A percentile compares a stretch with the other conserved stretches of the same genome.
These are phyloP conservation scores for Euphorbia pulcherrima DNA, from an alignment of 345 rosid species.

Conservation along the genomic window DNA sequence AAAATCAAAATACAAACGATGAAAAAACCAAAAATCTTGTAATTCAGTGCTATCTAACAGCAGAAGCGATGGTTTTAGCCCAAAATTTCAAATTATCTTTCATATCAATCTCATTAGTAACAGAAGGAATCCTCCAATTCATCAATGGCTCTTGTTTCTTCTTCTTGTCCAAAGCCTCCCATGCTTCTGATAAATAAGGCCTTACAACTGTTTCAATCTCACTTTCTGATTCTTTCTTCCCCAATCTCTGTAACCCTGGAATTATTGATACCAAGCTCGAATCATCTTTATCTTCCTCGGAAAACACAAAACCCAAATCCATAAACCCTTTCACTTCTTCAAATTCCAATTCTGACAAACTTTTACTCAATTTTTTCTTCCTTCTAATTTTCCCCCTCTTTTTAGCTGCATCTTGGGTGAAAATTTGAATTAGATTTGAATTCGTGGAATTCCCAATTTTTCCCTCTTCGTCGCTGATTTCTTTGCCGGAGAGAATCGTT, in stretches of 20 bases:
- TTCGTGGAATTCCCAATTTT: background rate
- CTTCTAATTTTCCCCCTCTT: conserved; percentile 10
- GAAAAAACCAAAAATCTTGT: background rate
- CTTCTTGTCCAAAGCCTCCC: conserved; percentile 47
- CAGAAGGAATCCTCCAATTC: conserved; percentile 57
- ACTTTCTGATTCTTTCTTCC: conserved; percentile 31
- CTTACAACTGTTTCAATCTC: conserved; percentile 33
- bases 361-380: conserved; percentile 42
- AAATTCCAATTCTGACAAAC: conserved; percentile 64
- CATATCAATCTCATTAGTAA: conserved; percentile 48
- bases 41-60: conserved; percentile 38
- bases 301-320: conserved; percentile 88
- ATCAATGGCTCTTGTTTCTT: conserved; percentile 42
- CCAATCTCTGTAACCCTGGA: conserved; percentile 65
- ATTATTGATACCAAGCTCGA: conserved; percentile 64
- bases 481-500: conserved; percentile 39
- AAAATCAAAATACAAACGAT: background rate
- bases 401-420: conserved; percentile 1
- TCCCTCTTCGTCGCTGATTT: conserved; percentile 24
- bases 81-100: conserved; percentile 61
- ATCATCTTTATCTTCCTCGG: conserved; percentile 63
- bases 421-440: too few relatives aligned
- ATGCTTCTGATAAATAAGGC: conserved; percentile 86
- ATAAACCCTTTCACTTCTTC: conserved; percentile 80
- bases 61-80: conserved; percentile 76